Base-by-base conservation (phyloP, 2,329 filamentous ascomycete genomes). In the Rhynchosporium agropyri region DNA sequence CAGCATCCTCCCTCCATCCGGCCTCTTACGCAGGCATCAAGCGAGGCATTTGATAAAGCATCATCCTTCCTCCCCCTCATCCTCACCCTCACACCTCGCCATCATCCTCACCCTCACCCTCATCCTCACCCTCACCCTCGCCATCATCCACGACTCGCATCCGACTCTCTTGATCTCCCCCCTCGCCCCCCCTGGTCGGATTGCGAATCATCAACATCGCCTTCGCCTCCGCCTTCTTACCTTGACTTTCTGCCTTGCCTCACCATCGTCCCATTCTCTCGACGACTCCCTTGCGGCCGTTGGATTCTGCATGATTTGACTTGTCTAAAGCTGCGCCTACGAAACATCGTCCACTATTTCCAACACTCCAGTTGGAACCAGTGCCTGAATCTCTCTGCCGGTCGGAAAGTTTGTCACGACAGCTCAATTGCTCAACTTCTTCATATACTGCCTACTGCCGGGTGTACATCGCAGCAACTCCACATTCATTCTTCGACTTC, bases 331-430 rank as follows among this genome's bases (percentile, higher is more conserved):
- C 61, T 62, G 61, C 59, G 59, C 63, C 59, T 56, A 55, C 53
- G 15, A 62, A 46, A 58, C 56, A 45, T 28, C 58, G 42, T 53
- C 40, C 54, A 58, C 60, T 58, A 56, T 12, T 36, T 36, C 9
- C 33, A 20, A 5, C 33, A 36, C 33, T 36, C 33, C 33, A 58
- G 46, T 63, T 59, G 61, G 61, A 38, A 50, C 60, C 57, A 28
- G 57, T 33, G 50, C 53, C 50, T 43, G 56, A 42, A 45, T 62
- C 61, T 66, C 61, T 58, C 64, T 62, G 64, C 64, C 58, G 62
- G 64, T 54, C 63, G 63, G 65, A 63, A 63, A 65, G 51, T 58
- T 54, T 53, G 42, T 56, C 57, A 61, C 58, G 40, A 59, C 55
- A 48, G 51, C 53, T 60, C 63, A 33, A 31, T 49, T 53, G 51